A percentile compares a stretch with the other conserved stretches of the same genome.
phyloP scores from a whole-genome alignment of 2,329 filamentous ascomycete genomes.

The Helminthosporium solani region DNA sequence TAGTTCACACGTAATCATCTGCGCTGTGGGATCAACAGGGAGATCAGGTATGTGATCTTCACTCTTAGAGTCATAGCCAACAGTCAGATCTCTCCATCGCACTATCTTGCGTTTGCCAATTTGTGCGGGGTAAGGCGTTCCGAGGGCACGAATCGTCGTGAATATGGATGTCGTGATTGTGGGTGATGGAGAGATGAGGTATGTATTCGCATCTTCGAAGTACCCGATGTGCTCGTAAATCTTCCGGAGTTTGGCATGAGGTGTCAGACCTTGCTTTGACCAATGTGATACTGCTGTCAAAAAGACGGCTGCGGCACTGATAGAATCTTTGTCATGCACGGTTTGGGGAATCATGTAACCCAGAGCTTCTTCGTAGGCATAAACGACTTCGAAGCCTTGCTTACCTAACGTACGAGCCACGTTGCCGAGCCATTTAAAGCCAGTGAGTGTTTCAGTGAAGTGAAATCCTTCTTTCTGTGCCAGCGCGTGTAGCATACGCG shows the following conservation, averaged over 20 bases:
- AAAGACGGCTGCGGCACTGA: conserved; percentile 61
- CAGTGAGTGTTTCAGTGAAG: conserved; percentile 63
- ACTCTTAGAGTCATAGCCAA: conserved; percentile 60
- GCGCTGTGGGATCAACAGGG: conserved; percentile 57
- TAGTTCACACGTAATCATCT: conserved; percentile 66
- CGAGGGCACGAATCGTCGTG: conserved; percentile 51
- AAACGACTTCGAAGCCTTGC: conserved; percentile 54
- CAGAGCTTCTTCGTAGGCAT: conserved; percentile 65
- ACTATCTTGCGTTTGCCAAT: conserved; percentile 56
- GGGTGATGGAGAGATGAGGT: conserved; percentile 60
- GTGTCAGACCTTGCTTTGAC: conserved; percentile 55
- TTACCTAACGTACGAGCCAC: conserved; percentile 53
- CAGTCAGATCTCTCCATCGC: conserved; percentile 63
- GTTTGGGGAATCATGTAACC: conserved; percentile 66
- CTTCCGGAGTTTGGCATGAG: conserved; percentile 57
- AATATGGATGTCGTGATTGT: conserved; percentile 57
- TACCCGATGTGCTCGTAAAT: conserved; percentile 60
- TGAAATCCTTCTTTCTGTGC: conserved; percentile 56
- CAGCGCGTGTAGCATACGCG: conserved; percentile 61
- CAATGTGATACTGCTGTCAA: conserved; percentile 57
- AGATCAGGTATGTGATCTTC: conserved; percentile 54
- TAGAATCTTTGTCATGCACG: conserved; percentile 65
- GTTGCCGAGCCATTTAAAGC: conserved; percentile 69
- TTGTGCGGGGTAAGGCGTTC: conserved; percentile 45
- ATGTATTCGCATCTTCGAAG: conserved; percentile 65